Percentiles rank a stretch among this genome's conserved stretches.
Conservation (phyloP, 495 filamentous ascomycete genomes). For the Ramalina intermedia region DNA sequence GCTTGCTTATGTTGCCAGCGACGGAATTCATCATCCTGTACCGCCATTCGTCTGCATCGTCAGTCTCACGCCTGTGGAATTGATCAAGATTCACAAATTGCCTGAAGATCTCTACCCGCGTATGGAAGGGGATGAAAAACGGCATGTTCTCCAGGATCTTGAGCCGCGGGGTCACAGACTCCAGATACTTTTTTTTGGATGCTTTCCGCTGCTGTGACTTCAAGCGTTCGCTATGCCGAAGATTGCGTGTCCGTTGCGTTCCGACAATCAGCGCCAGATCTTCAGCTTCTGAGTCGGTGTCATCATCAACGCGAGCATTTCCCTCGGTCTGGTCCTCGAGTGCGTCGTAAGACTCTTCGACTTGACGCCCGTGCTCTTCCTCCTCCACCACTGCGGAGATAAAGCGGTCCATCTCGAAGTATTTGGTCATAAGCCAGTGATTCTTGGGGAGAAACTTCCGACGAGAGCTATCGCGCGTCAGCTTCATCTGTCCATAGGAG, state of each 20-base stretch:
- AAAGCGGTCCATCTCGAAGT: constrained; percentile 85
- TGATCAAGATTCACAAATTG: constrained; percentile 82
- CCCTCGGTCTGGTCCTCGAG: constrained; percentile 35
- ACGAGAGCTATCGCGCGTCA: constrained; percentile 42
- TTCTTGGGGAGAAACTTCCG: constrained; percentile 64
- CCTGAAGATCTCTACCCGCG: constrained; percentile 84
- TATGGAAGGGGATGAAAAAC: constrained; percentile 88
- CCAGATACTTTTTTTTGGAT: constrained; percentile 50
- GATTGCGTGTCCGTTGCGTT: constrained; percentile 37
- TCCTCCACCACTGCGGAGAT: constrained; percentile 76
- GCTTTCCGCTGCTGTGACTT: constrained; percentile 48
- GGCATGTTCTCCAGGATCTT: constrained; percentile 94
- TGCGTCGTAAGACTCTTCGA: constrained; percentile 33
- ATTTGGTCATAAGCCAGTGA: constrained; percentile 91
- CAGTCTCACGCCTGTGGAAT: constrained; percentile 54
- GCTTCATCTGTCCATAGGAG: not conserved
- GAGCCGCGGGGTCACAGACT: constrained; percentile 64
- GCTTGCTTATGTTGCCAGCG: constrained; percentile 41
- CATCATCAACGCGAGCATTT: constrained; percentile 25
- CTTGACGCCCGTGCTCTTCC: constrained; percentile 62
- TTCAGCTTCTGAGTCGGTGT: constrained; percentile 28
- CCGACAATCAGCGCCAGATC: constrained; percentile 32
- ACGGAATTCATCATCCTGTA: constrained; percentile 35
- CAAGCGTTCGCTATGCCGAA: constrained; percentile 35
- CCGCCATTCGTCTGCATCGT: constrained; percentile 72